A percentile compares a stretch with the other conserved stretches of the same genome.
Evolutionary conservation across 1,139 yeast species (phyloP).

Genomic region (Pichia sp.): DNA sequence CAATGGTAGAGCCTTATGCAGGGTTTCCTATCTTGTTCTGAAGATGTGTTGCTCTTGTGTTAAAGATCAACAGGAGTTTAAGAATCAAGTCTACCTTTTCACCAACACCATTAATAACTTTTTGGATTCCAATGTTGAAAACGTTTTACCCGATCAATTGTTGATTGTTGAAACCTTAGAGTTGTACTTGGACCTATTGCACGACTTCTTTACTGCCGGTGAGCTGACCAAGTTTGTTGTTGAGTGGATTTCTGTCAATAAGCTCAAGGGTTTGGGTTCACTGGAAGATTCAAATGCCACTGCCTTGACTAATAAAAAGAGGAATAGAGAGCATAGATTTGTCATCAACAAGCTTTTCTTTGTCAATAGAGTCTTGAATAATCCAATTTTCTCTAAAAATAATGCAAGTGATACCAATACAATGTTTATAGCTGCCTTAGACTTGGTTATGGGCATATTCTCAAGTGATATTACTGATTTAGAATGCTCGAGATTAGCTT

Average conservation of each 20-base stretch:
- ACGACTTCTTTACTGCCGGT: constrained; percentile 32
- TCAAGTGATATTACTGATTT: constrained; percentile 42
- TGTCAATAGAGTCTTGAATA: constrained; percentile 49
- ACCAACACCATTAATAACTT: constrained; percentile 41
- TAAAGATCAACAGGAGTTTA: constrained; percentile 28
- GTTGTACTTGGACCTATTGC: constrained; percentile 40
- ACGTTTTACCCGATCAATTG: constrained; percentile 53
- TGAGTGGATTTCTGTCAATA: constrained; percentile 43
- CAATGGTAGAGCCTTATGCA: constrained; percentile 56
- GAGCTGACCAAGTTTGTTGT: constrained; percentile 36
- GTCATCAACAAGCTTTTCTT: constrained; percentile 52
- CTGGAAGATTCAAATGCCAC: constrained; percentile 22
- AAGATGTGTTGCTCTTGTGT: constrained; percentile 31
- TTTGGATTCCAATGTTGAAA: constrained; percentile 39
- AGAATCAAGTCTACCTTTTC: constrained; percentile 28
- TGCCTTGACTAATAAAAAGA: constrained; percentile 28
- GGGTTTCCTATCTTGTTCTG: constrained; percentile 47
- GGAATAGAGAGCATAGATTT: constrained; percentile 45
- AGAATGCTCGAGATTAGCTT: constrained; percentile 57
- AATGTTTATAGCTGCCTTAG: constrained; percentile 45
- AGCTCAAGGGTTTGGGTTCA: constrained; percentile 41
- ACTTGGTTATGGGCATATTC: constrained; percentile 59
- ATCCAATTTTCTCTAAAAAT: constrained; percentile 35
- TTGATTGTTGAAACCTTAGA: constrained; percentile 52
- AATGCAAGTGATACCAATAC: constrained; percentile 30